Evolutionary conservation across 139 green algal genomes (phyloP).

Genomic region (Tetradesmus obliquus): DNA sequence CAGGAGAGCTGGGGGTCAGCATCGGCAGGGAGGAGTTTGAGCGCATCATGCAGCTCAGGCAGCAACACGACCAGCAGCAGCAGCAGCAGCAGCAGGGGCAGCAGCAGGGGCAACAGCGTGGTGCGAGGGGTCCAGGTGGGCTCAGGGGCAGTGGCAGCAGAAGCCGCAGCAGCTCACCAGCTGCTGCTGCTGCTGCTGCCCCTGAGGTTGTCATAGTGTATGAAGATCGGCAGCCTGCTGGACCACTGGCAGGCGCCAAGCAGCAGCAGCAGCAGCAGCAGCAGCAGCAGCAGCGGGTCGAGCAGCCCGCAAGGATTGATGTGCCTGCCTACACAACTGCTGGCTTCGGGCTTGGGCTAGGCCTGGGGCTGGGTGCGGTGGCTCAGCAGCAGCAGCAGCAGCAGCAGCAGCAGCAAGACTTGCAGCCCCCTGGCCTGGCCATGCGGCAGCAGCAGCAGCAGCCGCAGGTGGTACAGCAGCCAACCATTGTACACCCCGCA

Average conservation of each 20-base stretch:
- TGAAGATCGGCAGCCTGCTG: conserved; percentile 6
- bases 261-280: conserved; percentile 20
- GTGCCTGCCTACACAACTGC: background rate
- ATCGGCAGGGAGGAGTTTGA: conserved; percentile 27
- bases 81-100: background rate
- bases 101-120: background rate
- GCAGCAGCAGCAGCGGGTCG: no score
- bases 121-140: background rate
- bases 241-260: background rate
- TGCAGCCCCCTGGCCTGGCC: background rate
- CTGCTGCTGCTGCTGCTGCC: background rate
- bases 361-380: background rate
- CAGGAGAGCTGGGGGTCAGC: background rate
- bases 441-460: background rate
- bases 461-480: no score
- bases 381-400: conserved; percentile 14
- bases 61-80: background rate
- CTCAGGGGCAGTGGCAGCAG: background rate
- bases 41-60: background rate
- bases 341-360: background rate
- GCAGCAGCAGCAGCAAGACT: conserved; percentile 16
- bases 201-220: background rate
- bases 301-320: background rate
- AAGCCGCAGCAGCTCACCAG: conserved; percentile 18
- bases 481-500: no score